These are phyloP conservation scores for Plantago coronopus DNA, from an alignment of 305 asterid species.

Conservation along the genomic window DNA sequence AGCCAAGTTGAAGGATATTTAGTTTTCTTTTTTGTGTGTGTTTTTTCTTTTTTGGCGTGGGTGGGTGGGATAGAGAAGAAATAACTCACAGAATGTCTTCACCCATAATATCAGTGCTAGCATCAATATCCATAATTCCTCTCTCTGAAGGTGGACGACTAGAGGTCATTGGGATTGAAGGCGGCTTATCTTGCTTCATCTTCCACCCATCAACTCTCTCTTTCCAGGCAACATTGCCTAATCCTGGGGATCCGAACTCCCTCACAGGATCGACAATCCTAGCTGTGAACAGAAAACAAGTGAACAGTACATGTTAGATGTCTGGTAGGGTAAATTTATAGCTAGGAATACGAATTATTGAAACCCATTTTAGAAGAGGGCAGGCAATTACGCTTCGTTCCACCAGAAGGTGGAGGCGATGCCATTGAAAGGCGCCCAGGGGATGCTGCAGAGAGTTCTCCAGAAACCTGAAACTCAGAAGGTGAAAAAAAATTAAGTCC, in stretches of 20 bases:
- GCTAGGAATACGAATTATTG: conserved; percentile 25
- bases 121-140: conserved; percentile 87
- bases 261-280: conserved; percentile 88
- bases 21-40: too few relatives aligned
- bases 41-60: too few relatives aligned
- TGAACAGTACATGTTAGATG: not conserved
- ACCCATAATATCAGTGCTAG: conserved; percentile 79
- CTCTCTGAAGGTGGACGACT: conserved; percentile 95
- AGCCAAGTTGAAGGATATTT: too few relatives aligned
- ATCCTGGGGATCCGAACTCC: conserved; percentile 88
- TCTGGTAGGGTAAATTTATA: not conserved
- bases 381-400: conserved; percentile 50
- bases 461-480: conserved; percentile 63
- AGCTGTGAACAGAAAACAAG: conserved; percentile 48
- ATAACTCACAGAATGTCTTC: conserved; percentile 85
- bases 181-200: conserved; percentile 96
- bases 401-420: conserved; percentile 84
- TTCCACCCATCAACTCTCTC: conserved; percentile 99
- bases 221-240: conserved; percentile 99
- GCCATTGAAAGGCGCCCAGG: conserved; percentile 94
- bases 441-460: conserved; percentile 97
- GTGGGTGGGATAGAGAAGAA: not conserved
- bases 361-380: conserved; percentile 34
- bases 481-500: conserved; percentile 16
- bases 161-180: conserved; percentile 68